These are phyloP conservation scores for Alternaria viburni DNA, from an alignment of 2,329 filamentous ascomycete genomes.

Conservation along the genomic window DNA sequence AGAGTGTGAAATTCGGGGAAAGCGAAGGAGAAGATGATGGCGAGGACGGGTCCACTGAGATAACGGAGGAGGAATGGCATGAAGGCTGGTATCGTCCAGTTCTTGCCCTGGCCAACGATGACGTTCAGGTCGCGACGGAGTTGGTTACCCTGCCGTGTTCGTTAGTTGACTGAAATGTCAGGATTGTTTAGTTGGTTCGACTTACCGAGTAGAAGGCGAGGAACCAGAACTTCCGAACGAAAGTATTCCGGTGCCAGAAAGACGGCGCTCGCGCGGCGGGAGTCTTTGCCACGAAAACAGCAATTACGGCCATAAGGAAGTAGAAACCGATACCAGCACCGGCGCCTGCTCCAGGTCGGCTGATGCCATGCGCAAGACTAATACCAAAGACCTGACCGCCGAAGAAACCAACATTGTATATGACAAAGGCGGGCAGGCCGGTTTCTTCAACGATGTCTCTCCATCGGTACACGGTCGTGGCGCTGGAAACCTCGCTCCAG, in stretches of 20 bases:
- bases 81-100: constrained; percentile 63
- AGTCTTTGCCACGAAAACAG: constrained; percentile 52
- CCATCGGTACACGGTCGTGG: constrained; percentile 62
- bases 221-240: constrained; percentile 58
- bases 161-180: neutral
- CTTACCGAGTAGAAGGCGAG: constrained; percentile 65
- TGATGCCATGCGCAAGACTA: constrained; percentile 55
- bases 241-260: constrained; percentile 51
- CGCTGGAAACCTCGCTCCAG: constrained; percentile 59
- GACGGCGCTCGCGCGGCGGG: constrained; percentile 52
- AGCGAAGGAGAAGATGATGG: constrained; percentile 45
- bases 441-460: constrained; percentile 55
- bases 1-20: constrained; percentile 43
- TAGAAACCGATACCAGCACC: constrained; percentile 62
- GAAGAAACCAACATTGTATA: constrained; percentile 61
- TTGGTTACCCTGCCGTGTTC: constrained; percentile 43
- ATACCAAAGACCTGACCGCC: constrained; percentile 61
- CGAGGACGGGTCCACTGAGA: constrained; percentile 40
- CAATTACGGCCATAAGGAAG: constrained; percentile 49
- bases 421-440: constrained; percentile 52
- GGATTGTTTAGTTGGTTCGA: neutral
- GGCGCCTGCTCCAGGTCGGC: constrained; percentile 54
- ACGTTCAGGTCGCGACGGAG: constrained; percentile 62
- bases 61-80: constrained; percentile 55
- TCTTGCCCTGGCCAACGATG: constrained; percentile 60